Evolutionary conservation across 306 rosid genomes (phyloP), one percentile per base, ranked within the genome.

Genomic region (Cicer yamashitae): DNA sequence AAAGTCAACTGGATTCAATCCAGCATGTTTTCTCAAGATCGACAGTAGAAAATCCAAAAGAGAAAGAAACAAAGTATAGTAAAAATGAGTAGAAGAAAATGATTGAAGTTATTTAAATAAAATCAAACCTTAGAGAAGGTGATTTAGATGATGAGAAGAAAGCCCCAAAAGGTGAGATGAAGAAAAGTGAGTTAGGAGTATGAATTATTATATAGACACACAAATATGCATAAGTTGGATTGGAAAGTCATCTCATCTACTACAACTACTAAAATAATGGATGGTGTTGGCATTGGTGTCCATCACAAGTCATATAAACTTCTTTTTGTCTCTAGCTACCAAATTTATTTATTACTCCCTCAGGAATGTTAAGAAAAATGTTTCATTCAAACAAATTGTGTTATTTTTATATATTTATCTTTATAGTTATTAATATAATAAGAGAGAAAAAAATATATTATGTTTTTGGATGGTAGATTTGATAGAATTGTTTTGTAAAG

Each of bases 71-170:
- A 30, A 45, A 50, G 66, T 66, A 56, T 9, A 34, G 43, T 56
- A 43, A 70, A 45, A 39, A 78, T 40, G 0, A 30, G 37, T 43
- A 56, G 7, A 57, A 45, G 77, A 71, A 59, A 20, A 43, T 7
- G 17, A 12, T 13, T 48, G 1, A 5, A 11, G 14, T 13, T 13
- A 6, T 20, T 54, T 54, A 12, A 61, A 64, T 18, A 12, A 61
- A 64, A 71, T 12, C 12, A n/a, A 83, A 76, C 84, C 82, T 75
- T 71, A 48, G 77, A 62, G 81, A 83, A 67, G 68, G 14, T 66
- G 79, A 30, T 48, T 22, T 20, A 1, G 70, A 20, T 54, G 37
- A 30, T 30, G 37, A 38, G 0, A 6, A 12, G 48, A 11, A 43
- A 13, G 65, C 1, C 8, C 20, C 41, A 60, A 37, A 37, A 51